Evolutionary conservation across 2,329 filamentous ascomycete species (phyloP).

Genomic region (Fonsecaea nubica): DNA sequence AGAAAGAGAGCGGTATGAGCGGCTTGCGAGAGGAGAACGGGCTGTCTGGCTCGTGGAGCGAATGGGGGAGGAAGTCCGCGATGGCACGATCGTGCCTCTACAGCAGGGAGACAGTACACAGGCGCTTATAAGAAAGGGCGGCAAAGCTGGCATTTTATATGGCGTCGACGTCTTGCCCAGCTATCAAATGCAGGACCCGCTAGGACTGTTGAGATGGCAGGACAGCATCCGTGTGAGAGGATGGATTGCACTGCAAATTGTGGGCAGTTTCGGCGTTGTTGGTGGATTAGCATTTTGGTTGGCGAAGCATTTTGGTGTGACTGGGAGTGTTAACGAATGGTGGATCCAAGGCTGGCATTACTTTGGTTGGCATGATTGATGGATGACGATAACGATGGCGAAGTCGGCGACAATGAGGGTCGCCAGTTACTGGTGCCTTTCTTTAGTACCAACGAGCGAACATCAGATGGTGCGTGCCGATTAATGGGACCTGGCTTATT

Average conservation of each 20-base stretch:
- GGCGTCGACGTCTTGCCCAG: slow-evolving; percentile 31
- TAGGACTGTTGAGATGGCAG: slow-evolving; percentile 75
- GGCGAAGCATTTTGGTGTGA: slow-evolving; percentile 51
- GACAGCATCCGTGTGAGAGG: slow-evolving; percentile 70
- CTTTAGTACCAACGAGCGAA: neutral
- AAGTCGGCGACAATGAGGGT: slow-evolving; percentile 1
- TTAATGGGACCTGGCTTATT: neutral
- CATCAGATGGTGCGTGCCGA: neutral
- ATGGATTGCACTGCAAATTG: slow-evolving; percentile 72
- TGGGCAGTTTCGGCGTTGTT: slow-evolving; percentile 75
- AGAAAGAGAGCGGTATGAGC: slow-evolving; percentile 73
- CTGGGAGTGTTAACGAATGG: slow-evolving; percentile 36
- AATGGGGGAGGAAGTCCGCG: slow-evolving; percentile 70
- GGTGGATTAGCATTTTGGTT: slow-evolving; percentile 74
- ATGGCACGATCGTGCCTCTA: slow-evolving; percentile 63
- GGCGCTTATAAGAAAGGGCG: slow-evolving; percentile 37
- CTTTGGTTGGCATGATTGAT: slow-evolving; percentile 31
- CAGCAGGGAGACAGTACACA: slow-evolving; percentile 51
- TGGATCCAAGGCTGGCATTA: slow-evolving; percentile 35
- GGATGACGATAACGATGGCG: slow-evolving; percentile 3
- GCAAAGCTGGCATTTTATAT: slow-evolving; percentile 34
- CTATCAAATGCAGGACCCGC: slow-evolving; percentile 70
- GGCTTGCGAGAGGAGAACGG: slow-evolving; percentile 66
- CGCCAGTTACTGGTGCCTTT: neutral
- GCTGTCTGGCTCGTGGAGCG: slow-evolving; percentile 72